These are phyloP conservation scores for Oryza longistaminata DNA, from an alignment of 176 grass and related monocot species.

Conservation along the genomic window DNA sequence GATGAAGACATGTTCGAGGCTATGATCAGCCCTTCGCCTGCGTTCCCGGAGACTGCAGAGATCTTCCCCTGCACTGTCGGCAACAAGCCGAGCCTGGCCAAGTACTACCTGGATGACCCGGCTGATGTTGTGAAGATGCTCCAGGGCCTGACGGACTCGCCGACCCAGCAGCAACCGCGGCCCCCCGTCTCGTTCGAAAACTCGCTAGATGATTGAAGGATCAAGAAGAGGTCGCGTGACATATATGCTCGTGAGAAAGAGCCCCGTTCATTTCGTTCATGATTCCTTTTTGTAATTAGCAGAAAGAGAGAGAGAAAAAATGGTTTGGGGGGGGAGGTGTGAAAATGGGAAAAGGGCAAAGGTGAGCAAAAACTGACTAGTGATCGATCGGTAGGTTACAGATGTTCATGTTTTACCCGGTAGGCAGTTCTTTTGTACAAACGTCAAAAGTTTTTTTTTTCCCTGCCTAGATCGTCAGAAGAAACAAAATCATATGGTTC, in stretches of 20 bases:
- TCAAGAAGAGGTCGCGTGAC: neutral
- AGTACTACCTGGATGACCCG: slow-evolving; percentile 65
- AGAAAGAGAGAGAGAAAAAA: slow-evolving; percentile 1
- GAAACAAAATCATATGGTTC: neutral
- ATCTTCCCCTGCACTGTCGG: slow-evolving; percentile 67
- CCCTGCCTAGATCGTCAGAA: neutral
- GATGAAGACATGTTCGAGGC: slow-evolving; percentile 76
- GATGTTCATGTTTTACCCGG: slow-evolving; percentile 17
- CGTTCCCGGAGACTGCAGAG: slow-evolving; percentile 22
- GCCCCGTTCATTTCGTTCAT: slow-evolving; percentile 24
- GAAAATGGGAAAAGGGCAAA: neutral
- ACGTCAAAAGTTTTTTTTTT: slow-evolving; percentile 26
- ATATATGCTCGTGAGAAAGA: neutral
- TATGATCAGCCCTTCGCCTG: neutral
- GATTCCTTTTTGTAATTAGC: slow-evolving; percentile 28
- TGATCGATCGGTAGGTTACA: slow-evolving; percentile 18
- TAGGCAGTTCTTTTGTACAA: slow-evolving; percentile 21
- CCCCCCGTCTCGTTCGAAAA: slow-evolving; percentile 45
- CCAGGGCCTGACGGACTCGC: slow-evolving; percentile 23
- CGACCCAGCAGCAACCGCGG: slow-evolving; percentile 5
- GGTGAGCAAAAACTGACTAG: slow-evolving; percentile 10
- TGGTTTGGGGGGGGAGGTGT: neutral
- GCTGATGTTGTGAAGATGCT: slow-evolving; percentile 62
- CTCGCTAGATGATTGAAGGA: slow-evolving; percentile 7
- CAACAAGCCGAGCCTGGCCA: slow-evolving; percentile 71